These are phyloP conservation scores for Aspergillus vadensis DNA, from an alignment of 2,329 filamentous ascomycete species.

Conservation along the genomic window DNA sequence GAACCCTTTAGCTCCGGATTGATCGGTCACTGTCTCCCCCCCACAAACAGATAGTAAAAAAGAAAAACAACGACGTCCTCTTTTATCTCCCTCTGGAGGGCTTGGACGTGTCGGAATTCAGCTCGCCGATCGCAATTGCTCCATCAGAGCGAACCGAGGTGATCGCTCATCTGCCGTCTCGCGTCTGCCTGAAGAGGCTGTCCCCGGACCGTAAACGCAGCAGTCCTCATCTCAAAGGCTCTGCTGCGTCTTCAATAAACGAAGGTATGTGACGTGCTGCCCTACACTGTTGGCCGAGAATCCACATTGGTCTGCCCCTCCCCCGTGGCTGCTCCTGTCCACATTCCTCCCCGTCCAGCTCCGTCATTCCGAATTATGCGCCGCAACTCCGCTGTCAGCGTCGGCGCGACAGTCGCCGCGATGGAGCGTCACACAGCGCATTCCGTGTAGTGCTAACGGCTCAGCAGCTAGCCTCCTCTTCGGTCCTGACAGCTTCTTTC, in stretches of 20 bases:
- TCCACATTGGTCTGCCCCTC: constrained; percentile 40
- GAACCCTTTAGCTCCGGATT: constrained; percentile 14
- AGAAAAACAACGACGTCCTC: constrained; percentile 9
- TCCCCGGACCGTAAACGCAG: constrained; percentile 28
- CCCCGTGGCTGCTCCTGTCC: constrained; percentile 29
- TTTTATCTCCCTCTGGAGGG: constrained; percentile 26
- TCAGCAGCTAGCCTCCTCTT: constrained; percentile 35
- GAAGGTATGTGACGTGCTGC: constrained; percentile 64
- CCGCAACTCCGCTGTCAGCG: constrained; percentile 40
- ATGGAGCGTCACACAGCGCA: constrained; percentile 18
- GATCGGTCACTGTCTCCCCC: constrained; percentile 12
- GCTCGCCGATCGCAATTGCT: constrained; percentile 29
- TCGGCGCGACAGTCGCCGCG: constrained; percentile 42
- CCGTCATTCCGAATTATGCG: constrained; percentile 2
- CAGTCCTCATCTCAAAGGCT: constrained; percentile 18
- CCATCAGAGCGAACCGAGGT: constrained; percentile 12
- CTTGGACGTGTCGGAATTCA: constrained; percentile 24
- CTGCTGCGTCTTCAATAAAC: constrained; percentile 26
- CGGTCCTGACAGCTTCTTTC: constrained; percentile 37
- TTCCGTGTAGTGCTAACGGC: constrained; percentile 27
- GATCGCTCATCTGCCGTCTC: constrained; percentile 19
- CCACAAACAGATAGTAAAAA: constrained; percentile 2
- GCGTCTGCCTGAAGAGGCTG: constrained; percentile 26
- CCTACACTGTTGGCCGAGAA: constrained; percentile 56
- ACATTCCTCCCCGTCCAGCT: background rate